Base-by-base conservation (phyloP, 2,329 filamentous ascomycete genomes). In the Fusarium paranaense region DNA sequence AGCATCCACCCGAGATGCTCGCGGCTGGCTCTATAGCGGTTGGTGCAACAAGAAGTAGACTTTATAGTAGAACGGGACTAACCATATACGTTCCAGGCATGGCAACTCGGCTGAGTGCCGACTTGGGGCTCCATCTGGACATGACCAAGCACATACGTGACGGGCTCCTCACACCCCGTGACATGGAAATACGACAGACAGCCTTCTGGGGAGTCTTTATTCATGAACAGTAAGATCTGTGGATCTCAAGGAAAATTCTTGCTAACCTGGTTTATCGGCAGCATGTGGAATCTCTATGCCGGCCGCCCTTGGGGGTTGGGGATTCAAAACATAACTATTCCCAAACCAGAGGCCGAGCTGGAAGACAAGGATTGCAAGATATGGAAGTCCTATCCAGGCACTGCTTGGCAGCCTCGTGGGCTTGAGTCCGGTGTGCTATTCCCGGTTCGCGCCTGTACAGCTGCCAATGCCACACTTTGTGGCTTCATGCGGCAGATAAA, bases 21-120 rank as follows among this genome's bases (percentile, higher is more conserved):
- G 76, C 10, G 75, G 76, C 14, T 78, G 76, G 72, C 52, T 78
- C 5, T 78, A 77, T 22, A 78, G 76, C 33, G 76, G 76, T 74
- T 40, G 18, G 37, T 40, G 18, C n/a, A 40, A n/a, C 18, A 40
- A n/a, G 5, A 11, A 9, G 9, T 40, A 11, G 2, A 9, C 10
- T 40, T n/a, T 3, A 5, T 40, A 10, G 18, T 11, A 0, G 18
- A 40, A 10, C 6, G 42, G 33, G 56, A 45, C 30, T 8, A 7
- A 18, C 11, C 4, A 16, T 37, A 1, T 35, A 25, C 18, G 27
- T 10, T 25, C 10, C 40, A 74, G 72, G 72, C 11, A 74, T 74
- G 72, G 70, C 70, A 1, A 62, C 63, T 9, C 42, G 72, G 18
- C 47, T 74, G 16, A 69, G 70, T 35, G 64, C 66, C 6, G 72